These are phyloP conservation scores for Phytophthora megakarya DNA, from an alignment of 352 stramenopile genomes.

Conservation along the genomic window DNA sequence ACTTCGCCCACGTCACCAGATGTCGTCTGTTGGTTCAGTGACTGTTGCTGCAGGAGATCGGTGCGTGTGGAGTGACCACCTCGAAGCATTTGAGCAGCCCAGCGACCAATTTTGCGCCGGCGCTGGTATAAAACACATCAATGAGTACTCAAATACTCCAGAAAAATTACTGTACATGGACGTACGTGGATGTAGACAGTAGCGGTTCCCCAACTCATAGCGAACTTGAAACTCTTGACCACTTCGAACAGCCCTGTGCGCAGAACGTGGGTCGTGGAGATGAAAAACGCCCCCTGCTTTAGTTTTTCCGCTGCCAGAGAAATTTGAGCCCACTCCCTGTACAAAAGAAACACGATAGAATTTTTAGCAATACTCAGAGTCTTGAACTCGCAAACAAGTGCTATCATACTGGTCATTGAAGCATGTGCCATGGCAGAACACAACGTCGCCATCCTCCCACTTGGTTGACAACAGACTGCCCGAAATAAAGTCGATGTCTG, in stretches of 20 bases:
- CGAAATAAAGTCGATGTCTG: conserved; percentile 79
- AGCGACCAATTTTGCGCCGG: conserved; percentile 81
- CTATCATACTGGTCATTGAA: conserved; percentile 76
- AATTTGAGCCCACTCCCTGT: conserved; percentile 80
- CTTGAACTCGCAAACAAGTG: not conserved
- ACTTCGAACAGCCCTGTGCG: conserved; percentile 84
- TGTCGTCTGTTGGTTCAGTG: conserved; percentile 35
- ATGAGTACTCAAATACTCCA: not conserved
- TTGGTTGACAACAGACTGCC: conserved; percentile 64
- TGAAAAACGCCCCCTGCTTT: conserved; percentile 85
- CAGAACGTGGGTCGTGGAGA: conserved; percentile 83
- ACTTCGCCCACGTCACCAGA: too few relatives aligned
- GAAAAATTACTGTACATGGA: conserved; percentile 6
- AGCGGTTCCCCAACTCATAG: conserved; percentile 84
- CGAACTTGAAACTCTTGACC: conserved; percentile 70
- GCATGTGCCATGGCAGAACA: conserved; percentile 87
- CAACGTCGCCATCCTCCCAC: conserved; percentile 78
- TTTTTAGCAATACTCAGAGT: not conserved
- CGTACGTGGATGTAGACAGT: conserved; percentile 88
- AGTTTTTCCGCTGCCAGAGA: conserved; percentile 80
- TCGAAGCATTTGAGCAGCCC: conserved; percentile 85
- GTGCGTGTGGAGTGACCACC: conserved; percentile 74
- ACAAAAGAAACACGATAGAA: not conserved
- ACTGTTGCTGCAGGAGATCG: conserved; percentile 62
- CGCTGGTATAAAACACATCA: conserved; percentile 39